Evolutionary conservation across 257 asterid genomes (phyloP).

Genomic region (Echium plantagineum): DNA sequence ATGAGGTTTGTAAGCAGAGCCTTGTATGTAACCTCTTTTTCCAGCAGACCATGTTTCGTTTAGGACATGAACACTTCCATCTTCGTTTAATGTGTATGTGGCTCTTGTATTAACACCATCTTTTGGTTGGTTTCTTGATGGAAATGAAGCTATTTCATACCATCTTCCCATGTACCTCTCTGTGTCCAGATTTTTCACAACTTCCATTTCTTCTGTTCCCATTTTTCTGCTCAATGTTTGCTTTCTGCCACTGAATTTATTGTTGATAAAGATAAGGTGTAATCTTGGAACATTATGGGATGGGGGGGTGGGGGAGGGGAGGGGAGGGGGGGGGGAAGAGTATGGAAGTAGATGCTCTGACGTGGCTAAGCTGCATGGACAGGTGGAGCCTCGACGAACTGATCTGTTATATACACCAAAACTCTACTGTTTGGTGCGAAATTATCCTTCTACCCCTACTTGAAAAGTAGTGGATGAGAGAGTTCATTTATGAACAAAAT

Average conservation of each 20-base stretch:
- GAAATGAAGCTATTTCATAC: conserved; percentile 63
- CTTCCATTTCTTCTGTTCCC: conserved; percentile 37
- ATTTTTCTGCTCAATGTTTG: not conserved
- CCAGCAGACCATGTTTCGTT: conserved; percentile 60
- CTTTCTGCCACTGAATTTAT: not conserved
- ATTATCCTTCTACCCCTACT: too few species aligned
- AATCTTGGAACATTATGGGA: not conserved
- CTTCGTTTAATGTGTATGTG: conserved; percentile 38
- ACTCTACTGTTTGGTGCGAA: too few species aligned
- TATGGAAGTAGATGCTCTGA: not conserved
- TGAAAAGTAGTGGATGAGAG: too few species aligned
- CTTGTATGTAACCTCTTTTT: conserved; percentile 45
- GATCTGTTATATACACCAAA: too few species aligned
- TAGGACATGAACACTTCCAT: conserved; percentile 47
- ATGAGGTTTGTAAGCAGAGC: conserved; percentile 38
- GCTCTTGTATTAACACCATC: conserved; percentile 47
- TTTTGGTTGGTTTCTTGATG: conserved; percentile 41
- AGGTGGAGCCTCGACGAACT: not conserved
- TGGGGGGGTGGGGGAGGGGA: too few species aligned
- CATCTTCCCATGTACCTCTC: conserved; percentile 62
- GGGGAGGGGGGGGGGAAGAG: too few species aligned
- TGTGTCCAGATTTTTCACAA: conserved; percentile 33
- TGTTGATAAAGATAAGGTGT: not conserved
- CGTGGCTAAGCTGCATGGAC: not conserved
- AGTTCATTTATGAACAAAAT: too few species aligned